phyloP scores from a whole-genome alignment of 176 grass and related monocot genomes.

The Triticum aestivum region IWGSC_CS_RefSeq_v2.1 NC_057809.1:484461533-484462032 shows the following conservation, averaged over 20 bases:
- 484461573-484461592: not conserved
- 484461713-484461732: not conserved
- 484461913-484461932: slow-evolving; percentile 86
- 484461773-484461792: not conserved
- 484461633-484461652: not conserved
- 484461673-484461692: not conserved
- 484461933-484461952: slow-evolving; percentile 68
- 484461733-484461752: not conserved
- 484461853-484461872: not conserved
- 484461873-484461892: slow-evolving; percentile 57
- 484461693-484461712: not conserved
- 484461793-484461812: not conserved
- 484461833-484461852: not conserved
- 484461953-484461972: slow-evolving; percentile 41
- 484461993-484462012: slow-evolving; percentile 53
- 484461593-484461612: not conserved
- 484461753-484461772: not conserved
- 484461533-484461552: not conserved
- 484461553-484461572: not conserved
- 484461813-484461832: not conserved
- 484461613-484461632: not conserved
- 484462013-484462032: slow-evolving; percentile 36
- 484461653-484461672: not conserved
- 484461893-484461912: slow-evolving; percentile 81
- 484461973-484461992: slow-evolving; percentile 73